Evolutionary conservation across 345 rosid genomes (phyloP).

Genomic region (Eucalyptus pauciflora): DNA sequence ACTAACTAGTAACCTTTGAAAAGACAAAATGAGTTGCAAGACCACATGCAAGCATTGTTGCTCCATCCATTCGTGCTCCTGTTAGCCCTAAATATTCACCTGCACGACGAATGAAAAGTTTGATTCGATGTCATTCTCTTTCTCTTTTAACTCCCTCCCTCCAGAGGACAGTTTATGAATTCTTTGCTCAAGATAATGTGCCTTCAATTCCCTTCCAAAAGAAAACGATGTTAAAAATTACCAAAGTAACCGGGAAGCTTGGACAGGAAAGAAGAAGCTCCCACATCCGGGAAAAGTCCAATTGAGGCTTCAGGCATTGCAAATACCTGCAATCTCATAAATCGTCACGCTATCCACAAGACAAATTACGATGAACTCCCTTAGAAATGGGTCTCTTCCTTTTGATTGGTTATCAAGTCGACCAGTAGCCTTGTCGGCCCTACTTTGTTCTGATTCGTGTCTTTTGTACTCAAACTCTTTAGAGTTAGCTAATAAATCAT

Average conservation of each 20-base stretch:
- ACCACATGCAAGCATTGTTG: constrained; percentile 17
- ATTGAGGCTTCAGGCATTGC: constrained; percentile 10
- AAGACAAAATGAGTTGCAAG: constrained; percentile 17
- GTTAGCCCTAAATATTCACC: constrained; percentile 12
- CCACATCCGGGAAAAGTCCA: constrained; percentile 3
- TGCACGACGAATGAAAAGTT: neutral
- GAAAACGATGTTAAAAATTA: neutral
- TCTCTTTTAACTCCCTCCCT: neutral
- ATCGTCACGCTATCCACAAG: neutral
- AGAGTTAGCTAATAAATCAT: no score
- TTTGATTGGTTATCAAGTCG: no score
- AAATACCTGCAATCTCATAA: neutral
- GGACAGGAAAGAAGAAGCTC: constrained; percentile 3
- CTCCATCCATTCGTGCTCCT: constrained; percentile 8
- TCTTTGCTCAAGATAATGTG: no score
- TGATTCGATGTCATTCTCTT: neutral
- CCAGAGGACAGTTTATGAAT: neutral
- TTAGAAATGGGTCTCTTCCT: no score
- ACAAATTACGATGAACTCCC: neutral
- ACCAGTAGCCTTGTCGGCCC: no score
- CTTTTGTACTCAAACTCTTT: no score
- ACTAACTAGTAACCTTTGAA: neutral
- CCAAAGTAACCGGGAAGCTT: constrained; percentile 6
- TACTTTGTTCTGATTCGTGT: no score
- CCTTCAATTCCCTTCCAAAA: no score